These are phyloP conservation scores for Solanum neorickii DNA, from an alignment of 257 asterid species.

Conservation along the genomic window DNA sequence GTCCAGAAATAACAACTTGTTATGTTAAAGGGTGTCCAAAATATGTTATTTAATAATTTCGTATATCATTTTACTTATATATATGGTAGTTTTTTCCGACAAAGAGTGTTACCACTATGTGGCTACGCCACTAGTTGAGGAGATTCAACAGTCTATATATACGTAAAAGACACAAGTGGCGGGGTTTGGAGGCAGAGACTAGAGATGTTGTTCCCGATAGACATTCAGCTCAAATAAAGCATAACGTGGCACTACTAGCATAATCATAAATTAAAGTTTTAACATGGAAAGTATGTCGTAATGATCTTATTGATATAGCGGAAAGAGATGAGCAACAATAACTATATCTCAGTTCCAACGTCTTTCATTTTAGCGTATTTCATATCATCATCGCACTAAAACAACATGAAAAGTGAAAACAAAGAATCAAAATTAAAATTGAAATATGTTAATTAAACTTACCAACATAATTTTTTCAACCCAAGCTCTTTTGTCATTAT, in stretches of 20 bases:
- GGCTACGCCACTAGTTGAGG: too few relatives aligned
- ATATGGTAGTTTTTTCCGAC: too few relatives aligned
- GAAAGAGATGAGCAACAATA: neutral
- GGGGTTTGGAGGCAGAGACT: neutral
- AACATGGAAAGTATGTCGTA: neutral
- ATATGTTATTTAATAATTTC: too few relatives aligned
- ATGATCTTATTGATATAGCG: neutral
- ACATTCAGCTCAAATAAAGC: neutral
- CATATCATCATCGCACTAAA: neutral
- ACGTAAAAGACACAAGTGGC: neutral
- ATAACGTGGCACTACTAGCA: neutral
- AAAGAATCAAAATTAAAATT: neutral
- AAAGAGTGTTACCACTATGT: too few relatives aligned
- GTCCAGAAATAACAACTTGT: too few relatives aligned
- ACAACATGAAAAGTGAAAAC: neutral
- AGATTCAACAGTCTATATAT: neutral
- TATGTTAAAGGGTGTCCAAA: too few relatives aligned
- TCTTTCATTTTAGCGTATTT: neutral
- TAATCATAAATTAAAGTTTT: neutral
- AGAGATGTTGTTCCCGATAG: neutral
- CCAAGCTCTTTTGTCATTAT: conserved; percentile 4
- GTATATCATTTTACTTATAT: too few relatives aligned
- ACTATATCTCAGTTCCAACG: neutral
- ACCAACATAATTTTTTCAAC: neutral
- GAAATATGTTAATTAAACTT: neutral